phyloP scores from a whole-genome alignment of 2,329 filamentous ascomycete species.

The Pestalotiopsis sp. region DNA sequence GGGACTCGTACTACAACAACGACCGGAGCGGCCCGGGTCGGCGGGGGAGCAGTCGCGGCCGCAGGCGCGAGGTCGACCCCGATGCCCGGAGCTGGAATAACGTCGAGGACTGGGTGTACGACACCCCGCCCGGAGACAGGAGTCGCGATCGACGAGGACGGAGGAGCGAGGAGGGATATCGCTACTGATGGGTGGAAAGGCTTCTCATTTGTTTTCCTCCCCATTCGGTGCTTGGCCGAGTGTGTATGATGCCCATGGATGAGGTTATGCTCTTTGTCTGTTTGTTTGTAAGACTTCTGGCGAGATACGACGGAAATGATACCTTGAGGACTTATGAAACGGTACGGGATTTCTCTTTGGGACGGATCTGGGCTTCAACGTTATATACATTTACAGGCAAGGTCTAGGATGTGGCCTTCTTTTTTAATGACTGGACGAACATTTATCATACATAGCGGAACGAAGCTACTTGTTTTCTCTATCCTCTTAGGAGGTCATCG shows the following conservation, averaged over 20 bases:
- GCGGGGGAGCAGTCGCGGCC: background rate
- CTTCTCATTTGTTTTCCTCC: background rate
- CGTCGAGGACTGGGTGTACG: slow-evolving; percentile 35
- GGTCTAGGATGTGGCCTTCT: background rate
- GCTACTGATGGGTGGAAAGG: background rate
- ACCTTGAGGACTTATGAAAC: background rate
- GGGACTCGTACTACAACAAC: slow-evolving; percentile 14
- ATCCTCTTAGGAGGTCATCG: background rate
- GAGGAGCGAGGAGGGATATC: slow-evolving; percentile 11
- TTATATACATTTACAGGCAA: background rate
- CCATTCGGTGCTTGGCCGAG: background rate
- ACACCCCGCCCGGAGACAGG: slow-evolving; percentile 21
- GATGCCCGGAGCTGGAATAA: slow-evolving; percentile 33
- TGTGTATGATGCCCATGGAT: background rate
- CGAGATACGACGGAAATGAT: background rate
- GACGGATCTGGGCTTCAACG: background rate
- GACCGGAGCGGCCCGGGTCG: slow-evolving; percentile 1
- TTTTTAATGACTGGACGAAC: background rate
- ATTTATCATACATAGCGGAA: background rate
- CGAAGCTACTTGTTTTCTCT: background rate
- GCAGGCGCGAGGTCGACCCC: slow-evolving; percentile 26
- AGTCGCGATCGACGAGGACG: background rate
- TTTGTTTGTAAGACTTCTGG: background rate
- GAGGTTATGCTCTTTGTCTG: background rate
- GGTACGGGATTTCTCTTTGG: background rate